Evolutionary conservation across 805 yeast genomes (phyloP).

Genomic region (fission yeast (Schizosaccharomyces pombe)): ASM294v3 CU329670.1:4421001-4421500

Average conservation of each 20-base stretch:
- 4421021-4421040: no score
- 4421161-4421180: no score
- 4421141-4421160: no score
- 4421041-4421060: no score
- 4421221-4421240: conserved; percentile 14
- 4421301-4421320: conserved; percentile 60
- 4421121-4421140: no score
- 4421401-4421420: conserved; percentile 44
- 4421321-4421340: conserved; percentile 35
- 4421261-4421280: conserved; percentile 51
- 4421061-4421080: conserved; percentile 10
- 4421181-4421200: neutral
- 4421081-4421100: conserved; percentile 7
- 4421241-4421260: conserved; percentile 39
- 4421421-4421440: conserved; percentile 28
- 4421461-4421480: conserved; percentile 15
- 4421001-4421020: no score
- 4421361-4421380: conserved; percentile 46
- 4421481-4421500: neutral
- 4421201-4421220: conserved; percentile 8
- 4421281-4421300: conserved; percentile 44
- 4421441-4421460: conserved; percentile 27
- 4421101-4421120: no score
- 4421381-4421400: conserved; percentile 36
- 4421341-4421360: conserved; percentile 38